Conservation (phyloP, 345 rosid species). For the Geranium brycei region DNA sequence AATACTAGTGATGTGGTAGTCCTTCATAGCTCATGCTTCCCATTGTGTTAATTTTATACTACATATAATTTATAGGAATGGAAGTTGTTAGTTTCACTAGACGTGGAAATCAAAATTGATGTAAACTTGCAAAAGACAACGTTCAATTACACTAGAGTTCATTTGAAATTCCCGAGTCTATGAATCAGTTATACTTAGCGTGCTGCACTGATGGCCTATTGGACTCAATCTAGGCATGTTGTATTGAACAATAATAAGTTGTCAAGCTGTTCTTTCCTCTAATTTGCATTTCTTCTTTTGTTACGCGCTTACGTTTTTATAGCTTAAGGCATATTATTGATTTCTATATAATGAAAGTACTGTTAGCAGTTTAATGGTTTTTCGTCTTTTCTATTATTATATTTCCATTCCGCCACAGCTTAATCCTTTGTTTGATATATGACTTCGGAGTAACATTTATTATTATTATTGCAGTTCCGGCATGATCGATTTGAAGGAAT, state of each 20-base stretch:
- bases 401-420: not conserved
- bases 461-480: conserved; percentile 22
- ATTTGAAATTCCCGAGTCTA: not conserved
- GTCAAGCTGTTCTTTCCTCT: not conserved
- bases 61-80: no score
- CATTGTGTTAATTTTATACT: no score
- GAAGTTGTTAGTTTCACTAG: no score
- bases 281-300: no score
- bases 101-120: no score
- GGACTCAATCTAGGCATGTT: not conserved
- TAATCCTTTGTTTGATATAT: not conserved
- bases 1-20: not conserved
- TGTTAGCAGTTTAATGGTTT: not conserved
- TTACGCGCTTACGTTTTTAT: not conserved
- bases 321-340: not conserved
- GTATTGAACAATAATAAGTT: not conserved
- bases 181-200: not conserved
- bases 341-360: not conserved
- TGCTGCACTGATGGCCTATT: not conserved
- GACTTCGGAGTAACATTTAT: not conserved
- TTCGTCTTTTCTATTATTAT: not conserved
- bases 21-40: not conserved
- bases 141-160: not conserved
- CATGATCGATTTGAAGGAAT: conserved; percentile 23
- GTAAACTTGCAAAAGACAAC: not conserved